Conservation (phyloP, 164 flowering plant species). For the Dillenia turbinata region DNA sequence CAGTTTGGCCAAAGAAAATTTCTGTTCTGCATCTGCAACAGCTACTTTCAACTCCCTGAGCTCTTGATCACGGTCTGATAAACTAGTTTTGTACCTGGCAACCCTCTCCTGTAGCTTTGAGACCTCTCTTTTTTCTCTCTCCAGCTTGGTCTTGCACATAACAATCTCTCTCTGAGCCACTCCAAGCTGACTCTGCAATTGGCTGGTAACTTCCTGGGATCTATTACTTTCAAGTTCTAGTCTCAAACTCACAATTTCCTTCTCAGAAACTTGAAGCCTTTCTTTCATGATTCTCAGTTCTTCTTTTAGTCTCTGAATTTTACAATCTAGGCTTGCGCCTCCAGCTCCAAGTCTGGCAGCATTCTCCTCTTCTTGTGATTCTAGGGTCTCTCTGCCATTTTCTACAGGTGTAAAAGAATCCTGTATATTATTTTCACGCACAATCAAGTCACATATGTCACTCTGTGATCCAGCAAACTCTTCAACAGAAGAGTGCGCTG, state of each 20-base stretch:
- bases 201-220: slow-evolving; percentile 17
- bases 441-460: slow-evolving; percentile 8
- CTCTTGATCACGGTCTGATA: slow-evolving; percentile 50
- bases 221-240: slow-evolving; percentile 25
- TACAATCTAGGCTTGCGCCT: slow-evolving; percentile 14
- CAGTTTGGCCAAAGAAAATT: slow-evolving; percentile 42
- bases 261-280: slow-evolving; percentile 40
- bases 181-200: slow-evolving; percentile 34
- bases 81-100: slow-evolving; percentile 35
- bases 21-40: slow-evolving; percentile 41
- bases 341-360: slow-evolving; percentile 18
- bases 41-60: slow-evolving; percentile 42
- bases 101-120: slow-evolving; percentile 45
- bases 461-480: slow-evolving; percentile 42
- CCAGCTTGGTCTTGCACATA: slow-evolving; percentile 31
- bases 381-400: slow-evolving; percentile 9
- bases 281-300: slow-evolving; percentile 33
- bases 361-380: slow-evolving; percentile 18
- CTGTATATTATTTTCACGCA: slow-evolving; percentile 2
- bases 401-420: slow-evolving; percentile 9
- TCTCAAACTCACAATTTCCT: slow-evolving; percentile 34
- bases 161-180: slow-evolving; percentile 26
- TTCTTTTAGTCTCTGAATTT: slow-evolving; percentile 17
- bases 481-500: slow-evolving; percentile 36
- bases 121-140: slow-evolving; percentile 32